Base-by-base conservation (phyloP, 331 rosid species). In the Pyracantha coccinea region DNA sequence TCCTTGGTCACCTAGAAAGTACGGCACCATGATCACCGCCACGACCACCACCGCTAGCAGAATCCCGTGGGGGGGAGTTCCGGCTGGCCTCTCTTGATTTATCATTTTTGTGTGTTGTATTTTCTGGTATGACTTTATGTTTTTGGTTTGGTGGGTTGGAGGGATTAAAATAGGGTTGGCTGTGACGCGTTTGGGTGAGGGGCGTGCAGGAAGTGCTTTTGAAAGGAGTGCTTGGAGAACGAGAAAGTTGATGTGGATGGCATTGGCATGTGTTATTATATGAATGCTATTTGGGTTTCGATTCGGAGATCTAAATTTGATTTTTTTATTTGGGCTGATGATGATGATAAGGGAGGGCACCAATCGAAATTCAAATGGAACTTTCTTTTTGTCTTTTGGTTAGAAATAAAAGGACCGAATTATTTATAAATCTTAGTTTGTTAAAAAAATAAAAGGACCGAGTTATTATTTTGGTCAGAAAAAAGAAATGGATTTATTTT, bases 21-120 rank as follows among this genome's bases (percentile, higher is more conserved):
- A 85, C 1, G 99, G 99, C 4, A 85, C 90, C 4, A 83, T 32
- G 0, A 95, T 79, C 0, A 95, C 90, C 4, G 88, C 14, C 25
- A 77, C 84, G 27, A 95, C 92, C 25, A 92, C 99, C 1, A 86
- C 83, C 3, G 87, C 91, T 1, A 92, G 84, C 3, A 95, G 83
- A 8, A 92, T 73, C 8, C 89, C 97, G 32, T 95, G 92, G 0
- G 99, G 99, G 25, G 99, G 86, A 28, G 88, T 86, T 8, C 72
- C 84, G 2, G 68, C 73, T n/a, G n/a, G 81, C 7, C 75, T 74
- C 19, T 72, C 62, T 10, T 64, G 77, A 45, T 29, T 13, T 59
- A 31, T 29, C 68, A 31, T 60, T 68, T 28, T 66, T 7, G 9
- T 58, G n/a, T 9, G 1, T 27, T 16, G 7, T 23, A 53, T 54